Evolutionary conservation across 1,284 basidiomycete species (phyloP).

Genomic region (Phlebopus sp.): DNA sequence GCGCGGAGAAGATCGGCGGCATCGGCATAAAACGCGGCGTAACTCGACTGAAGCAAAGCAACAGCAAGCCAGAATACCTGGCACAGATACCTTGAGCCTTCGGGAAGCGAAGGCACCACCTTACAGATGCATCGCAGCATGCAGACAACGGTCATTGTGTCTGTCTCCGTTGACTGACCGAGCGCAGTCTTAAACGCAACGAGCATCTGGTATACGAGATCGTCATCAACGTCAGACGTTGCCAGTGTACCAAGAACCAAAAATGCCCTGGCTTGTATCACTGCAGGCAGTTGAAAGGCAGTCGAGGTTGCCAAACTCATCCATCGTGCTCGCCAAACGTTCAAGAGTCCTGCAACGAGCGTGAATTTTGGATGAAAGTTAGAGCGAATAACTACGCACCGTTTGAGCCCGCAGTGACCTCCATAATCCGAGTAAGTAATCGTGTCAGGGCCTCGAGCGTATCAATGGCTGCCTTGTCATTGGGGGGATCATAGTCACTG

Average conservation of each 20-base stretch:
- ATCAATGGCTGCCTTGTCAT: slow-evolving; percentile 63
- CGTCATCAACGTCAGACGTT: slow-evolving; percentile 80
- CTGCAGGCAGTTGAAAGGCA: slow-evolving; percentile 90
- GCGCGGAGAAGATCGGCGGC: slow-evolving; percentile 64
- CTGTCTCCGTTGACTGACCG: slow-evolving; percentile 61
- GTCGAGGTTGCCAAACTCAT: slow-evolving; percentile 90
- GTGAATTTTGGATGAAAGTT: slow-evolving; percentile 5
- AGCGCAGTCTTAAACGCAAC: slow-evolving; percentile 75
- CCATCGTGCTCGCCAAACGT: slow-evolving; percentile 92
- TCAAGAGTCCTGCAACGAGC: slow-evolving; percentile 64
- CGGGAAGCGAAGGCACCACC: slow-evolving; percentile 67
- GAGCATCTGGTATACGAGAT: slow-evolving; percentile 86
- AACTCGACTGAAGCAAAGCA: slow-evolving; percentile 74
- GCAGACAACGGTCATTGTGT: slow-evolving; percentile 75
- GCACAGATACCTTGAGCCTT: slow-evolving; percentile 69
- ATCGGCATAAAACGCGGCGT: slow-evolving; percentile 72
- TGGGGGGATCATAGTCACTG: slow-evolving; percentile 48
- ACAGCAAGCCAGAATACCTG: slow-evolving; percentile 86
- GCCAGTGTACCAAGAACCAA: slow-evolving; percentile 81
- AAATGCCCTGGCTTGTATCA: slow-evolving; percentile 88
- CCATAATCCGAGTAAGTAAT: slow-evolving; percentile 65
- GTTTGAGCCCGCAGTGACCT: slow-evolving; percentile 61
- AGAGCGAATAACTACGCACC: slow-evolving; percentile 46
- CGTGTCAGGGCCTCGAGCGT: slow-evolving; percentile 65
- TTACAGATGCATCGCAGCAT: slow-evolving; percentile 85